Percentiles rank a stretch among this genome's conserved stretches.
phyloP scores from a whole-genome alignment of 1,284 basidiomycete species.

The Ceratobasidium sp. region DNA sequence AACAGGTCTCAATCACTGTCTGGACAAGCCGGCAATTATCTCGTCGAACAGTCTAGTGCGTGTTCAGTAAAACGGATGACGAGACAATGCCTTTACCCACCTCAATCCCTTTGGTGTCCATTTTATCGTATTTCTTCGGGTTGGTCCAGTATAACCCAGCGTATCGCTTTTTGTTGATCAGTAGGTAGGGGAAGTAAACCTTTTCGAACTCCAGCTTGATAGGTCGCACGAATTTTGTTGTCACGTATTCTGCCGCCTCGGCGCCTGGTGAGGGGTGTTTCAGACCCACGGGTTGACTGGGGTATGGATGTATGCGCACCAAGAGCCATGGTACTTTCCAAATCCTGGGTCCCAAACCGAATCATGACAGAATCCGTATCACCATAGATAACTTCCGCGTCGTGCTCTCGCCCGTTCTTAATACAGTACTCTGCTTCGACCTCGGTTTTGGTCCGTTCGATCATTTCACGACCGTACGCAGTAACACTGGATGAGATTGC shows the following conservation, averaged over 20 bases:
- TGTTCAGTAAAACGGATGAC: not conserved
- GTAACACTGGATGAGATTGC: constrained; percentile 93
- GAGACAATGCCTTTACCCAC: constrained; percentile 56
- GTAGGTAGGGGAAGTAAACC: constrained; percentile 94
- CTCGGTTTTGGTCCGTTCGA: constrained; percentile 90
- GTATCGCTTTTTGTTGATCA: constrained; percentile 97
- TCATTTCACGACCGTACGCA: constrained; percentile 96
- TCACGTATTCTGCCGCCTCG: constrained; percentile 94
- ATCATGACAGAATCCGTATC: constrained; percentile 99
- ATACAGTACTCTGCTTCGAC: constrained; percentile 88
- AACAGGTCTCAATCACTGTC: constrained; percentile 94
- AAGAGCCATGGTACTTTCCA: constrained; percentile 84
- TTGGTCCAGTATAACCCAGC: constrained; percentile 96
- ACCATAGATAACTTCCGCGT: constrained; percentile 93
- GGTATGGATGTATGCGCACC: constrained; percentile 59
- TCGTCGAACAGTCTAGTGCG: constrained; percentile 83
- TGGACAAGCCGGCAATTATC: constrained; percentile 96
- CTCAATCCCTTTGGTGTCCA: constrained; percentile 99
- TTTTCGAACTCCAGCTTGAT: constrained; percentile 99
- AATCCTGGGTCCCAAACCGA: constrained; percentile 86
- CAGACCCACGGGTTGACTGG: not conserved
- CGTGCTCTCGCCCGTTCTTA: constrained; percentile 82
- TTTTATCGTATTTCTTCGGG: constrained; percentile 93
- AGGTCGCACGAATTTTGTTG: constrained; percentile 86
- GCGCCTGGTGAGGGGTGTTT: constrained; percentile 63